Percentiles rank a stretch among this genome's conserved stretches.
Conservation (phyloP, 345 rosid species). For the Populus alba region DNA sequence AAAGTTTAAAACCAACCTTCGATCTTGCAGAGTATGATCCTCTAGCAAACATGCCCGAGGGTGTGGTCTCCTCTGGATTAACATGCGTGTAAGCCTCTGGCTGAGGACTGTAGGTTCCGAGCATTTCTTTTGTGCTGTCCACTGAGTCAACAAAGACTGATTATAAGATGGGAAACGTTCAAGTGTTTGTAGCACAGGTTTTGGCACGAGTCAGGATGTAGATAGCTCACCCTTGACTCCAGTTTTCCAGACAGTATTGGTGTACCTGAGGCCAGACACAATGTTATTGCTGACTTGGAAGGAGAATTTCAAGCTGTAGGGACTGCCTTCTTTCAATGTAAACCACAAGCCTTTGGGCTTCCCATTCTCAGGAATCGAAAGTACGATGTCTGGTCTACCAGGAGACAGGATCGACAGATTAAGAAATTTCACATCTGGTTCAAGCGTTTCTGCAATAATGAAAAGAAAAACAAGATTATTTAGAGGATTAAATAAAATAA, state of each 20-base stretch:
- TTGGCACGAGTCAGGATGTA: background rate
- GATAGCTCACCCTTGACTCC: conserved; percentile 54
- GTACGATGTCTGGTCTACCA: conserved; percentile 57
- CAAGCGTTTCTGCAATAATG: conserved; percentile 62
- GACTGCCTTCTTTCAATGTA: conserved; percentile 72
- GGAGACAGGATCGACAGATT: conserved; percentile 62
- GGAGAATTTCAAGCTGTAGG: conserved; percentile 54
- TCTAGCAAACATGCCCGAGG: conserved; percentile 70
- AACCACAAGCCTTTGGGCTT: conserved; percentile 67
- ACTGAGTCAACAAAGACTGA: conserved; percentile 29
- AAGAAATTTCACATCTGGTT: conserved; percentile 68
- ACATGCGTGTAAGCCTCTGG: conserved; percentile 58
- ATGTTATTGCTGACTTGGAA: conserved; percentile 84
- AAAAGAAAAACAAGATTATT: background rate
- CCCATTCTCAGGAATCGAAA: conserved; percentile 54
- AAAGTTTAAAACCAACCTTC: conserved; percentile 38
- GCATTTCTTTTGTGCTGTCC: conserved; percentile 67
- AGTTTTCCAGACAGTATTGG: conserved; percentile 79
- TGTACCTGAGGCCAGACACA: conserved; percentile 79
- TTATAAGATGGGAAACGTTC: background rate
- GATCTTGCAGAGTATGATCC: conserved; percentile 75
- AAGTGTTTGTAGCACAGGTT: background rate
- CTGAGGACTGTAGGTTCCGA: conserved; percentile 80
- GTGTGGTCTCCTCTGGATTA: conserved; percentile 70
- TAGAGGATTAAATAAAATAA: background rate